A percentile compares a stretch with the other conserved stretches of the same genome.
Conservation (phyloP, 768 basidiomycete genomes). For the Trametes maxima region DNA sequence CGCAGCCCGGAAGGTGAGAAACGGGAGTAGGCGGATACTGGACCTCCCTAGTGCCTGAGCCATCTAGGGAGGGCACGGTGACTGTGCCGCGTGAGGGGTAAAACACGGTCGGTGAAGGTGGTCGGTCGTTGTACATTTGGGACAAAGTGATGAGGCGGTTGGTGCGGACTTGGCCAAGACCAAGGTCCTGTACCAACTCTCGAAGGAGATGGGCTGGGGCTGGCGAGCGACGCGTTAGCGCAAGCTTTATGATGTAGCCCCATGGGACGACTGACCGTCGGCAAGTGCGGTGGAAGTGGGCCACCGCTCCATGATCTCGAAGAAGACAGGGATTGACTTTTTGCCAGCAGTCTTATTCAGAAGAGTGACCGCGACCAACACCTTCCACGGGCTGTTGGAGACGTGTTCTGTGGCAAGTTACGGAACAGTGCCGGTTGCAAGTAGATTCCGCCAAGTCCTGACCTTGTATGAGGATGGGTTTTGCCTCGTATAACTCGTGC, state of each 20-base stretch:
- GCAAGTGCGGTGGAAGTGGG: conserved; percentile 57
- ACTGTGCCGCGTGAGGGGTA: conserved; percentile 9
- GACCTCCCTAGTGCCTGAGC: background rate
- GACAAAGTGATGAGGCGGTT: conserved; percentile 49
- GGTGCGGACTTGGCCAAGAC: conserved; percentile 60
- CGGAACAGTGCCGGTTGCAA: background rate
- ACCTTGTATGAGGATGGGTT: conserved; percentile 36
- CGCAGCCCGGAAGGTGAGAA: conserved; percentile 64
- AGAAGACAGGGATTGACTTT: conserved; percentile 66
- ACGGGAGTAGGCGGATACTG: conserved; percentile 51
- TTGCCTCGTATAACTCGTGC: conserved; percentile 22
- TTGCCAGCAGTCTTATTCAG: conserved; percentile 72
- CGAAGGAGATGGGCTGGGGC: conserved; percentile 8
- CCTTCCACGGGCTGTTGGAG: conserved; percentile 64
- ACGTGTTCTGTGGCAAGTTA: conserved; percentile 45
- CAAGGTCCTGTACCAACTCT: conserved; percentile 48
- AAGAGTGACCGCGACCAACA: conserved; percentile 65
- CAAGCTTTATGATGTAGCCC: too few relatives aligned
- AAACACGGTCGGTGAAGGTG: background rate
- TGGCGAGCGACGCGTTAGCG: background rate
- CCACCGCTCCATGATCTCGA: conserved; percentile 57
- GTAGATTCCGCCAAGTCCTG: background rate
- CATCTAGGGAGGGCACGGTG: background rate
- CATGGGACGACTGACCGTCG: conserved; percentile 45
- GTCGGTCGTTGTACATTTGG: conserved; percentile 7